These are phyloP conservation scores for Turritis glabra DNA, from an alignment of 345 rosid species.

Conservation along the genomic window DNA sequence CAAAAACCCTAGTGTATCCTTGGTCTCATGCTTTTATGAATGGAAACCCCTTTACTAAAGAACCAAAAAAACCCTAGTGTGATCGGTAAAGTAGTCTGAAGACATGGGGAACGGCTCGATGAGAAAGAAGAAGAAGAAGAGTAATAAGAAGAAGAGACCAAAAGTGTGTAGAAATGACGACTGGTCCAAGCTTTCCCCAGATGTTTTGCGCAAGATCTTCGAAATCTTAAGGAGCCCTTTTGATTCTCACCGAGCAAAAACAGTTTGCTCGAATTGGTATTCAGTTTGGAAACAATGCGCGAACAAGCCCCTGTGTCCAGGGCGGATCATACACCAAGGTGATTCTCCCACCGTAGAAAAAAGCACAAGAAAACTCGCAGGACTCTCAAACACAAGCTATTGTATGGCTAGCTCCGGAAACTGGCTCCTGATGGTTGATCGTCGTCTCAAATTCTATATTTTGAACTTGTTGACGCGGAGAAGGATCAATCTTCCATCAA, in stretches of 20 bases:
- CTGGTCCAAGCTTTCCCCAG: slow-evolving; percentile 20
- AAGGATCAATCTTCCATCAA: slow-evolving; percentile 22
- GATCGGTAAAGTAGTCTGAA: neutral
- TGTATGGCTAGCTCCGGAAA: neutral
- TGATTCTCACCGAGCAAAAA: slow-evolving; percentile 18
- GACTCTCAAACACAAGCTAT: neutral
- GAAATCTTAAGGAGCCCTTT: neutral
- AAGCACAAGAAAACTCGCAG: neutral
- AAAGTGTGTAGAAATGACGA: neutral
- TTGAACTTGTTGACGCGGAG: neutral
- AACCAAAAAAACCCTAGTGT: neutral
- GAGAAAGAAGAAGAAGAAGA: neutral
- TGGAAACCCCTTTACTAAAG: too few relatives aligned
- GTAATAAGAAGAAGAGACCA: neutral
- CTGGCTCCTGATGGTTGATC: neutral
- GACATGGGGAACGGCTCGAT: neutral
- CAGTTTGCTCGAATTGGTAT: slow-evolving; percentile 21
- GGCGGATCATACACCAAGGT: slow-evolving; percentile 19
- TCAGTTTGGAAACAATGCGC: slow-evolving; percentile 11
- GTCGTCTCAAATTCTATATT: neutral
- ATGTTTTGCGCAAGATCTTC: neutral
- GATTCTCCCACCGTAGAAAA: neutral
- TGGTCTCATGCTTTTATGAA: too few relatives aligned
- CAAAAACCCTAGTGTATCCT: too few relatives aligned
- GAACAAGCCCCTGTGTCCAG: neutral